phyloP scores from a whole-genome alignment of 305 asterid genomes.

The Plantago rigida region DNA sequence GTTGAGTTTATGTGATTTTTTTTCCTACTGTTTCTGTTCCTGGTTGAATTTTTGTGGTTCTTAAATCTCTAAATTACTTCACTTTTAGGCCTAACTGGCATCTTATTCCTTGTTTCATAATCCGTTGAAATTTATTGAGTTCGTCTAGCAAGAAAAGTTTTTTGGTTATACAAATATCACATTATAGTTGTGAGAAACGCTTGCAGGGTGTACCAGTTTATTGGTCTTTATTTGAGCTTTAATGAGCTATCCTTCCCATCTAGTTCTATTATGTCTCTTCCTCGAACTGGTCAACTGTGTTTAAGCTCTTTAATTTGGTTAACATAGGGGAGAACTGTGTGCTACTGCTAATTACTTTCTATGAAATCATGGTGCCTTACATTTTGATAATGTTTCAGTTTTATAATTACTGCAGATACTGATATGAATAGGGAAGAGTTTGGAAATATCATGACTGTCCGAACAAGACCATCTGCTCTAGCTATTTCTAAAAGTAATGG shows the following conservation, averaged over 20 bases:
- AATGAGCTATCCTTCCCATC: constrained; percentile 2
- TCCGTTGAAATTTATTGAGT: constrained; percentile 8
- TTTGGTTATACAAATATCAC: not conserved
- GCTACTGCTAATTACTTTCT: not conserved
- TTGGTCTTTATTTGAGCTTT: not conserved
- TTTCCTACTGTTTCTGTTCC: too few species aligned
- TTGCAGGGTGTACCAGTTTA: not conserved
- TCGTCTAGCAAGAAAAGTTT: constrained; percentile 11
- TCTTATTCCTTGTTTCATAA: not conserved
- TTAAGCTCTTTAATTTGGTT: constrained; percentile 4
- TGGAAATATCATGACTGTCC: constrained; percentile 54
- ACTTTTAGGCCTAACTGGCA: too few species aligned
- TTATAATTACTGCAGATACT: constrained; percentile 35
- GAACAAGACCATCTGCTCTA: constrained; percentile 50
- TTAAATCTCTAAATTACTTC: too few species aligned
- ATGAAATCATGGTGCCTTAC: not conserved
- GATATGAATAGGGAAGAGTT: constrained; percentile 68
- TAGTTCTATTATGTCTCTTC: constrained; percentile 3
- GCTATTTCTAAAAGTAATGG: constrained; percentile 40
- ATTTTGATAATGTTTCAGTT: not conserved
- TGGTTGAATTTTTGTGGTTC: too few species aligned
- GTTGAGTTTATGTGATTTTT: too few species aligned
- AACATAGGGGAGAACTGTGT: not conserved
- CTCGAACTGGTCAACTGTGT: constrained; percentile 6
- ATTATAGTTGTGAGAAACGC: not conserved